Evolutionary conservation across 1,284 basidiomycete species (phyloP), one percentile per base, ranked within the genome.

Genomic region (Apiotrichum gamsii): DNA sequence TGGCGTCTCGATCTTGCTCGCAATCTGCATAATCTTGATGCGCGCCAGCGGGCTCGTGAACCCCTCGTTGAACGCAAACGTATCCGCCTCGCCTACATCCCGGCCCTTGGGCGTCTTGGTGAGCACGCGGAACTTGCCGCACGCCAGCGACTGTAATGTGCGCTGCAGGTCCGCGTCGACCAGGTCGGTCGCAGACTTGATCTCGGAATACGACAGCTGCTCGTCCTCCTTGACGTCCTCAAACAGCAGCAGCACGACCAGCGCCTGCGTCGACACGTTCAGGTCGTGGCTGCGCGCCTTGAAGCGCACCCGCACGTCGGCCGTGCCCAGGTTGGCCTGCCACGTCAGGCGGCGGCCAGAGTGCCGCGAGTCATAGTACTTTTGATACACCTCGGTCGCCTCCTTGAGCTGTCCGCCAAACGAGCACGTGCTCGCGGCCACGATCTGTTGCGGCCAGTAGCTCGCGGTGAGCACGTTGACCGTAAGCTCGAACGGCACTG

Each of bases 1-100:
- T 1, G 75, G 78, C 39, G 75, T 88, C 75, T 99, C 95, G 0
- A 96, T 84, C 78, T 89, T 62, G 77, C 82, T 62, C 6, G 89
- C 85, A 10, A 98, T 76, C 5, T 91, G 95, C 58, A 84, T 82
- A 51, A 99, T 95, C 75, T 97, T 98, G 73, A 99, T 89, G 67
- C 87, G 83, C 57, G 87, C 87, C 58, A 96, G 75, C 0, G 83
- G 79, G 20, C 83, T 82, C 0, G 82, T 79, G 70, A 98, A 99
- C 39, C 79, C 78, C 14, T 73, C 64, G 60, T 98, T 96, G 78
- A 97, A 98, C 1, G 84, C 82, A 70, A 99, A 99, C 0, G 78
- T 77, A 66, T 99, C 95, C 14, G 74, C 75, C 0, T 75, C 60
- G 46, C 81, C 74, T 35, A 99, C 78, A 31, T 97, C 91, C 30